Conservation (phyloP, 306 rosid species). For the Cyamopsis tetragonoloba region DNA sequence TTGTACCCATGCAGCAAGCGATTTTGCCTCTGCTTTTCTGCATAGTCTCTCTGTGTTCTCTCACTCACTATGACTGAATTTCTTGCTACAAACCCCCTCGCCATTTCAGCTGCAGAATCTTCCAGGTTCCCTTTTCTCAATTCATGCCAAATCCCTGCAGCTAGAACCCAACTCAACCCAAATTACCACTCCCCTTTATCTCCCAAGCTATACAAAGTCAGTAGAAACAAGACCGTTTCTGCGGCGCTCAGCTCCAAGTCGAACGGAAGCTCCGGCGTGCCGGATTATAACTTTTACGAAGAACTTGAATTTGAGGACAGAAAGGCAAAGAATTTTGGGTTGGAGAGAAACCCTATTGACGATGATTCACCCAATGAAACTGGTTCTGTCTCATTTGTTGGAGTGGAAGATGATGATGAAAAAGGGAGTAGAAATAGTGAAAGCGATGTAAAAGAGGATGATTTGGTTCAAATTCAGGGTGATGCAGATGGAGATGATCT, state of each 20-base stretch:
- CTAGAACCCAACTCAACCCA: conserved; percentile 10
- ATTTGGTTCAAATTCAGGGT: conserved; percentile 32
- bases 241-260: conserved; percentile 19
- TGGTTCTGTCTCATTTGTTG: conserved; percentile 24
- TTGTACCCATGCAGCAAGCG: background rate
- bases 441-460: conserved; percentile 26
- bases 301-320: conserved; percentile 53
- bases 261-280: conserved; percentile 7
- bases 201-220: conserved; percentile 24
- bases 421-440: conserved; percentile 9
- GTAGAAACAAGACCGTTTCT: background rate
- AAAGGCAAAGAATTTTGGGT: conserved; percentile 21
- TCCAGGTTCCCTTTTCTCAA: conserved; percentile 23
- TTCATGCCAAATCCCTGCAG: background rate
- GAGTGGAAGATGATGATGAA: conserved; percentile 19
- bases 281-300: conserved; percentile 22
- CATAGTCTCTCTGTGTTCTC: background rate
- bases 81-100: conserved; percentile 32
- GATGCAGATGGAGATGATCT: conserved; percentile 16
- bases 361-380: conserved; percentile 5
- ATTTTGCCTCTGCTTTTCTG: background rate
- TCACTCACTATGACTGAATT: conserved; percentile 33
- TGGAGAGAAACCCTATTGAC: conserved; percentile 22
- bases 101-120: conserved; percentile 37
- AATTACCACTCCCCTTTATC: background rate